phyloP scores from a whole-genome alignment of 768 basidiomycete species.

The Pluteus cervinus region DNA sequence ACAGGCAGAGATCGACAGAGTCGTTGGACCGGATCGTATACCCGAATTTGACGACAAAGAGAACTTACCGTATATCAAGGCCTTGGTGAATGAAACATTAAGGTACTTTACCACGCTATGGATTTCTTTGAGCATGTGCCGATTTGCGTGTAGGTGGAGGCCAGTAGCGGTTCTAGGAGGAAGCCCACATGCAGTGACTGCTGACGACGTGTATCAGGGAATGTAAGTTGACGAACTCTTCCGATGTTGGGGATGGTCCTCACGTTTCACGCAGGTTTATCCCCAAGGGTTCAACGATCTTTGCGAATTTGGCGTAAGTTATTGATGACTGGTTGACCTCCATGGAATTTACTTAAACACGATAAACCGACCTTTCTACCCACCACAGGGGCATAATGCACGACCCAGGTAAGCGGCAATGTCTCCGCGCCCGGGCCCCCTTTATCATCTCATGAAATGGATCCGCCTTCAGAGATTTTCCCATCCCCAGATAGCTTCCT shows the following conservation, averaged over 20 bases:
- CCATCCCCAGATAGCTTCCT: constrained; percentile 27
- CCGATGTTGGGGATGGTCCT: background rate
- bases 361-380: background rate
- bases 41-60: constrained; percentile 30
- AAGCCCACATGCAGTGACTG: constrained; percentile 30
- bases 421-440: background rate
- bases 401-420: constrained; percentile 17
- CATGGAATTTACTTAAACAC: background rate
- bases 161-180: constrained; percentile 28
- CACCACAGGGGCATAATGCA: constrained; percentile 25
- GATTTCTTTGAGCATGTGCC: background rate
- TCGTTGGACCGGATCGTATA: constrained; percentile 29
- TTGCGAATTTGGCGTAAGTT: constrained; percentile 26
- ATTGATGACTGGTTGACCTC: too few species aligned
- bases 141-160: constrained; percentile 23
- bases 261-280: constrained; percentile 18
- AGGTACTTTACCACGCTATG: constrained; percentile 12
- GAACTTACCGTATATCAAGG: constrained; percentile 28
- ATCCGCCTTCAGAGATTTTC: constrained; percentile 20
- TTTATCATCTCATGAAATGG: background rate
- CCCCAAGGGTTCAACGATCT: constrained; percentile 29
- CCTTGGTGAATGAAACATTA: constrained; percentile 33
- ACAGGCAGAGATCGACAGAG: constrained; percentile 31
- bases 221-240: constrained; percentile 20
- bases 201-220: constrained; percentile 31